Evolutionary conservation across 805 yeast genomes (phyloP), one percentile per base, ranked within the genome.

Genomic region (Yarrowia yakushimensis): DNA sequence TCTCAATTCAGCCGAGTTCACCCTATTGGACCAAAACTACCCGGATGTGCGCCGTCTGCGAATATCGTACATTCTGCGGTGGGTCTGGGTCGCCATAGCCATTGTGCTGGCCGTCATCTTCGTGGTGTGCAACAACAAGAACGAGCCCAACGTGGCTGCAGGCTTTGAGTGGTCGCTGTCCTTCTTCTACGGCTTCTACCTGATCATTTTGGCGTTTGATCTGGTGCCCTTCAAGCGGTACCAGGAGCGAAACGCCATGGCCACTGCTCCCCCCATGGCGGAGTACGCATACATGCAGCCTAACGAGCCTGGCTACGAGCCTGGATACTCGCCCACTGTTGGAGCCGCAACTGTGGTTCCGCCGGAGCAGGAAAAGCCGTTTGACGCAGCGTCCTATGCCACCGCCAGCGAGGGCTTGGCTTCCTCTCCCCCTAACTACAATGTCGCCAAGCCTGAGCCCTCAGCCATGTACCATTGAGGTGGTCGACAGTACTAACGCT

Each of bases 141-240:
- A 25, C 31, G 69, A 74, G 8, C 69, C 74, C 37, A 77, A 80
- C 66, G 81, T 81, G 3, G 76, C 80, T 41, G 91, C 91, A 0
- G 76, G 79, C 20, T 83, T 87, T 70, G 98, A 93, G 74, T 93
- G 98, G 98, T 71, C 85, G 3, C 74, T 92, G 43, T 85, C 93
- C n/a, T 92, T 85, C 74, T 85, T 89, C 84, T 92, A 88, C 71
- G 94, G 96, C 3, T 68, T 86, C 33, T 77, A 88, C 65, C 81
- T 86, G 66, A 70, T 86, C 4, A 75, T 85, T 63, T 78, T 92
- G 72, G 76, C 87, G 1, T 79, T 82, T 64, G 97, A 93, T 71
- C 79, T 91, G 67, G 79, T 81, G 68, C 86, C 90, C 43, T 55
- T 55, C 39, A 55, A 55, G 48, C 61, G 61, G 20, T 55, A 55